Conservation (phyloP, 306 rosid species). For the Carpinus fangiana region DNA sequence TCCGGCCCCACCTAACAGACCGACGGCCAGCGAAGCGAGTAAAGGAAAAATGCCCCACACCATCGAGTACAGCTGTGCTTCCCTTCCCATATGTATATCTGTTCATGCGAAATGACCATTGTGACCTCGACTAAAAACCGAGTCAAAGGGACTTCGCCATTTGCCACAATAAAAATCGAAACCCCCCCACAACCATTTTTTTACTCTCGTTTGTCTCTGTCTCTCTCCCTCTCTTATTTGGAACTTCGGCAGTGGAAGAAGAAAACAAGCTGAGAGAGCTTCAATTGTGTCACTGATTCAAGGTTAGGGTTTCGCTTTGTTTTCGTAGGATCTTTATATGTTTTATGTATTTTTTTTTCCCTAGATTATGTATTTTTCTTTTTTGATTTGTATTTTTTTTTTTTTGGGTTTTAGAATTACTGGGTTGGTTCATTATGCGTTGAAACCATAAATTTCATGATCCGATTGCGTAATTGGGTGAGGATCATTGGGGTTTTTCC, state of each 20-base stretch:
- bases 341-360: constrained; percentile 12
- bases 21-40: constrained; percentile 26
- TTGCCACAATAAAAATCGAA: constrained; percentile 64
- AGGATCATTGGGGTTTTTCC: constrained; percentile 31
- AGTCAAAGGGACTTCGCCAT: constrained; percentile 64
- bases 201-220: constrained; percentile 4
- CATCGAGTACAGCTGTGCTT: not conserved
- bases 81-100: constrained; percentile 10
- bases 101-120: constrained; percentile 31
- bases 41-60: not conserved
- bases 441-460: constrained; percentile 35
- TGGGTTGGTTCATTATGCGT: constrained; percentile 19
- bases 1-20: not conserved
- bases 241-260: constrained; percentile 46
- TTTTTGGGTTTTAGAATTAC: constrained; percentile 16
- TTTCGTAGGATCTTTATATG: not conserved
- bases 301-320: constrained; percentile 40
- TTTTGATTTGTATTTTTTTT: not conserved
- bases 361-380: constrained; percentile 6
- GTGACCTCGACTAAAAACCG: constrained; percentile 51
- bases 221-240: constrained; percentile 40
- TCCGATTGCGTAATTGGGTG: constrained; percentile 31
- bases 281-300: constrained; percentile 49
- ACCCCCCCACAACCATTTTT: constrained; percentile 30
- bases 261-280: constrained; percentile 36